Percentiles rank a stretch among this genome's conserved stretches.
Evolutionary conservation across 2,329 filamentous ascomycete species (phyloP).

Genomic region (Penicillium brasilianum): DNA sequence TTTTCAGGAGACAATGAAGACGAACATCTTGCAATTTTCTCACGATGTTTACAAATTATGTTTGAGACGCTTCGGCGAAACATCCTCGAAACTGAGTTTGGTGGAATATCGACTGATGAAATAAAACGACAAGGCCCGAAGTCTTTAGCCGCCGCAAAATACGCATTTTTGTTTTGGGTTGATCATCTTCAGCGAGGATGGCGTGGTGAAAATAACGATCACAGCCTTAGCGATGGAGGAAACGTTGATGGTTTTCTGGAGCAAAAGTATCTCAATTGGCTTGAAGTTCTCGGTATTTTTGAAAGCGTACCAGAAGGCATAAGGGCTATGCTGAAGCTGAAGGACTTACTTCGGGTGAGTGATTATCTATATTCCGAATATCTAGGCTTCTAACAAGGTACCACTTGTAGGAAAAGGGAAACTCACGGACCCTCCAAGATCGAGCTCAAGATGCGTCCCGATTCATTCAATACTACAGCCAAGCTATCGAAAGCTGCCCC

Average conservation of each 20-base stretch:
- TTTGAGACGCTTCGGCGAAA: neutral
- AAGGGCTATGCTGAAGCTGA: slow-evolving; percentile 27
- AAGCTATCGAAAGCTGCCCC: slow-evolving; percentile 30
- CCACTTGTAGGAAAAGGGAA: neutral
- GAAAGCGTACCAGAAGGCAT: slow-evolving; percentile 25
- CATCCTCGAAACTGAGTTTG: no score
- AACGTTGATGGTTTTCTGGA: slow-evolving; percentile 26
- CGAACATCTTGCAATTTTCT: neutral
- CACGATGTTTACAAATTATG: neutral
- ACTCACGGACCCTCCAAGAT: neutral
- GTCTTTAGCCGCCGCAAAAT: slow-evolving; percentile 30
- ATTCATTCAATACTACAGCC: slow-evolving; percentile 34
- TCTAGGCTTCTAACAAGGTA: neutral
- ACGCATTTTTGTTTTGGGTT: slow-evolving; percentile 38
- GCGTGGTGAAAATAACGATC: no score
- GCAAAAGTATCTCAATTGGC: slow-evolving; percentile 35
- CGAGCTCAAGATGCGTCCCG: slow-evolving; percentile 32
- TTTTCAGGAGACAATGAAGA: neutral
- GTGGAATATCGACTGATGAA: no score
- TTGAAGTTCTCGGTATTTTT: slow-evolving; percentile 36
- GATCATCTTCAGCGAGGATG: no score
- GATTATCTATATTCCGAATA: no score
- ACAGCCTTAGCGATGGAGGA: neutral
- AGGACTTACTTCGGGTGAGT: no score
- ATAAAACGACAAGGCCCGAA: no score